Evolutionary conservation across 2,329 filamentous ascomycete species (phyloP).

Genomic region (Podosphaera aphanis): DNA sequence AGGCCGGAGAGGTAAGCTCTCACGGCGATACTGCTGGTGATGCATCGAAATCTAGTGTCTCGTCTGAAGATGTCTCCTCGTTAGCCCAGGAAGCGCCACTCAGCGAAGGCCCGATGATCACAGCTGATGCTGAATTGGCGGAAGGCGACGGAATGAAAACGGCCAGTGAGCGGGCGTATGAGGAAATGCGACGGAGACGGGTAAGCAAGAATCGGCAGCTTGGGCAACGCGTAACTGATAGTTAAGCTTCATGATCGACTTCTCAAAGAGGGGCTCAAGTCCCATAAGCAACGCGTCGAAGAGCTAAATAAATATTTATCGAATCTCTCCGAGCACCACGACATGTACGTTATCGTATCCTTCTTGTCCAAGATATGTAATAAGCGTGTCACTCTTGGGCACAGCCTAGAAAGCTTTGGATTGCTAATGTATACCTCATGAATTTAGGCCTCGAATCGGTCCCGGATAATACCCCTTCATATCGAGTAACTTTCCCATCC

Average conservation of each 20-base stretch:
- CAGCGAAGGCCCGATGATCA: not conserved
- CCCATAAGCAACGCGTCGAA: slow-evolving; percentile 89
- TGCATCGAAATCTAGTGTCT: slow-evolving; percentile 6
- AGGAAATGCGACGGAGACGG: slow-evolving; percentile 60
- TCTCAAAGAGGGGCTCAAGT: slow-evolving; percentile 64
- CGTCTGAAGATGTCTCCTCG: slow-evolving; percentile 11
- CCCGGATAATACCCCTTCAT: too few relatives aligned
- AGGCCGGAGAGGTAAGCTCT: not conserved
- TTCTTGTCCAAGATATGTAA: too few relatives aligned
- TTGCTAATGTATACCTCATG: too few relatives aligned
- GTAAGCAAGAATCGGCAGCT: not conserved
- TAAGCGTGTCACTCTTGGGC: too few relatives aligned
- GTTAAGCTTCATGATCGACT: slow-evolving; percentile 56
- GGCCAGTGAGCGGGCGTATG: slow-evolving; percentile 57
- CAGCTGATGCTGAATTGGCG: too few relatives aligned
- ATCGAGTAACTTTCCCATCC: too few relatives aligned
- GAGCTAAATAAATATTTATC: slow-evolving; percentile 87
- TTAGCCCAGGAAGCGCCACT: slow-evolving; percentile 5
- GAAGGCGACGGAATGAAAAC: slow-evolving; percentile 36
- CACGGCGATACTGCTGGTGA: not conserved
- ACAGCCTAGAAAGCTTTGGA: too few relatives aligned
- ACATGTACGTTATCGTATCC: slow-evolving; percentile 61
- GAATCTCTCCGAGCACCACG: slow-evolving; percentile 84
- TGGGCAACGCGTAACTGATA: not conserved
- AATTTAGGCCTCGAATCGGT: too few relatives aligned